Evolutionary conservation across 1,284 basidiomycete species (phyloP), one percentile per base, ranked within the genome.

Genomic region (Trichosporon sp.): DNA sequence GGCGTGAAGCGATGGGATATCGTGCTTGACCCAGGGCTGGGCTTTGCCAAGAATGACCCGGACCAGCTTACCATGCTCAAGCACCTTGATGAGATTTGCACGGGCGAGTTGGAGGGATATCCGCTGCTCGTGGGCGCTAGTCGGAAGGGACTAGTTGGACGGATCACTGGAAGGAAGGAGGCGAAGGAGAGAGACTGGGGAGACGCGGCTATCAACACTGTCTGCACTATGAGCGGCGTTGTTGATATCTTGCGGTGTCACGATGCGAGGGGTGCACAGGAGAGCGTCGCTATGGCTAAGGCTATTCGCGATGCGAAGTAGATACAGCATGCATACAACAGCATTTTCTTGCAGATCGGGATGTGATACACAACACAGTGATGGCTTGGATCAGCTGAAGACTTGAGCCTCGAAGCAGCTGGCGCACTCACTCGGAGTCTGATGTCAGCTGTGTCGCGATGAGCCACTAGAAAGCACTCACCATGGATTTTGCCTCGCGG

Each of bases 1-100:
- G 92, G 94, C 8, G 81, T 99, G 4, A 84, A 90, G 61, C 80
- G 92, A 32, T 99, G 95, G 95, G 86, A 92, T 69, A 87, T 98
- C 63, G 85, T 98, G 59, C 84, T 91, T 13, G 96, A 98, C 80
- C 93, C 95, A 0, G 95, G 96, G 0, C 83, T 99, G 59, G 95
- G 96, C 6, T 99, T 98, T 76, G 95, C 95, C 75, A 99, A 99
- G 80, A 86, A 87, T 0, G 78, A 88, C 1, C 83, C 87, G 21
- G 91, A 86, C 3, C 95, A 96, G 78, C 70, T 95, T 25, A 82
- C 84, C 63, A 74, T 96, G 4, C 78, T 96, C 58, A 83, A 87
- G 7, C 71, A 84, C 36, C 83, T 88, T 2, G 71, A 80, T 0
- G 71, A 75, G 19, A 74, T 91, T 33, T 85, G 85, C 0, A 82